A percentile compares a stretch with the other conserved stretches of the same genome.
phyloP scores from a whole-genome alignment of 2,329 filamentous ascomycete genomes.

The Bipolaris cookei region DNA sequence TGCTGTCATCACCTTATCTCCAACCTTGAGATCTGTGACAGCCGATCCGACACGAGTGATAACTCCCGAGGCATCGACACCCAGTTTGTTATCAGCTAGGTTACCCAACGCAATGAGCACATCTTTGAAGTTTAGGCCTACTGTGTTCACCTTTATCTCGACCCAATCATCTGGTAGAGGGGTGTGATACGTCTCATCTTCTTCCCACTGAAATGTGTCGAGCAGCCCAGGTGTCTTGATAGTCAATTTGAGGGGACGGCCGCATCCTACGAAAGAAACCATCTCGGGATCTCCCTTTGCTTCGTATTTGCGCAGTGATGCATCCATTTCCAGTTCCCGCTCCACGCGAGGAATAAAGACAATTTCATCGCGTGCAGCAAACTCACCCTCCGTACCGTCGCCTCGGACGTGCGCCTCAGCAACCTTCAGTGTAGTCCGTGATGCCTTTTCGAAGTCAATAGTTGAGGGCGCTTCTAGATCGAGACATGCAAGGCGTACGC shows the following conservation, averaged over 20 bases:
- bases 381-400: conserved; percentile 11
- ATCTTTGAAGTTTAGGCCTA: conserved; percentile 14
- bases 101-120: conserved; percentile 7
- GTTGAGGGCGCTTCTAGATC: conserved; percentile 5
- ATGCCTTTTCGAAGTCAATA: conserved; percentile 4
- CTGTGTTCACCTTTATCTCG: conserved; percentile 7
- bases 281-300: conserved; percentile 14
- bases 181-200: conserved; percentile 5
- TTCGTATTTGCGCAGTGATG: conserved; percentile 11
- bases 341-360: conserved; percentile 10
- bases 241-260: conserved; percentile 9
- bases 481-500: conserved; percentile 10
- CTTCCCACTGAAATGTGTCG: conserved; percentile 11
- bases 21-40: conserved; percentile 4
- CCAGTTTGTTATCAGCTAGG: conserved; percentile 10
- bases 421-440: conserved; percentile 6
- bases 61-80: conserved; percentile 5
- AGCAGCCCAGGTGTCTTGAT: conserved; percentile 10
- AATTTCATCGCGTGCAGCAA: conserved; percentile 7
- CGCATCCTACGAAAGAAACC: conserved; percentile 5
- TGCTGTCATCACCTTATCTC: conserved; percentile 10
- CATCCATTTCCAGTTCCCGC: conserved; percentile 5
- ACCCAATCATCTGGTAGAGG: conserved; percentile 3
- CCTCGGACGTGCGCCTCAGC: conserved; percentile 3
- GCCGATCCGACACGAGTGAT: conserved; percentile 6